Evolutionary conservation across 1,284 basidiomycete genomes (phyloP).

Genomic region (Cryptococcus deneoformans): DNA sequence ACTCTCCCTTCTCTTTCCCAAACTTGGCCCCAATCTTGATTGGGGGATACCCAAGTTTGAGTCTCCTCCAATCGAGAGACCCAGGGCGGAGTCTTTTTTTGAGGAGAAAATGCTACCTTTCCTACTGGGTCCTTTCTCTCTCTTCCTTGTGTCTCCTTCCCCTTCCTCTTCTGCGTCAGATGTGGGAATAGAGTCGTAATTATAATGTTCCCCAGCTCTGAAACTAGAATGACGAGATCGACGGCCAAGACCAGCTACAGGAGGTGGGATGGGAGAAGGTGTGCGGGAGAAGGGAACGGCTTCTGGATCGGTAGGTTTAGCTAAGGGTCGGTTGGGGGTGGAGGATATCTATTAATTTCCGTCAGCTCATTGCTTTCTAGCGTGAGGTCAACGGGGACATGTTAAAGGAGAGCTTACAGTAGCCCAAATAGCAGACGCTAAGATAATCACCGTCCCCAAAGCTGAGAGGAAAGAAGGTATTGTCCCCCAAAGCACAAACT

Average conservation of each 20-base stretch:
- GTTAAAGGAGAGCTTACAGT: conserved; percentile 33
- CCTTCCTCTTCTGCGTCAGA: too few species aligned
- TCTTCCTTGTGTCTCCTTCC: too few species aligned
- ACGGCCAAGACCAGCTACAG: not conserved
- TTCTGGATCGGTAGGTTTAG: conserved; percentile 23
- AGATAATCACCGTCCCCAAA: conserved; percentile 44
- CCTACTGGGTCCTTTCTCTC: too few species aligned
- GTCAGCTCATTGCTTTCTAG: not conserved
- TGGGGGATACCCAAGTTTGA: too few species aligned
- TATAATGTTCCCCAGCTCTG: conserved; percentile 13
- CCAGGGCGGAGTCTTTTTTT: too few species aligned
- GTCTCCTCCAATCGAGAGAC: too few species aligned
- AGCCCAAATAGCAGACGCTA: conserved; percentile 44
- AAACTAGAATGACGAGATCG: not conserved
- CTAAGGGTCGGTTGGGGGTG: conserved; percentile 5
- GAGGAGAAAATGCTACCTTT: too few species aligned
- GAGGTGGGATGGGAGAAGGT: conserved; percentile 28
- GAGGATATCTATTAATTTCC: conserved; percentile 14
- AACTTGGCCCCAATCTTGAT: too few species aligned
- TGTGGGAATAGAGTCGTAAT: conserved; percentile 6
- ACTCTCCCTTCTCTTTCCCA: too few species aligned
- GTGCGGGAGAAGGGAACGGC: conserved; percentile 25
- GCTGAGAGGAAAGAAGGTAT: conserved; percentile 40
- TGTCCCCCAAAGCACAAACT: conserved; percentile 43
- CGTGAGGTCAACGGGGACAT: not conserved